Conservation (phyloP, 2,329 filamentous ascomycete species). For the Emergomyces pasteurianus region DNA sequence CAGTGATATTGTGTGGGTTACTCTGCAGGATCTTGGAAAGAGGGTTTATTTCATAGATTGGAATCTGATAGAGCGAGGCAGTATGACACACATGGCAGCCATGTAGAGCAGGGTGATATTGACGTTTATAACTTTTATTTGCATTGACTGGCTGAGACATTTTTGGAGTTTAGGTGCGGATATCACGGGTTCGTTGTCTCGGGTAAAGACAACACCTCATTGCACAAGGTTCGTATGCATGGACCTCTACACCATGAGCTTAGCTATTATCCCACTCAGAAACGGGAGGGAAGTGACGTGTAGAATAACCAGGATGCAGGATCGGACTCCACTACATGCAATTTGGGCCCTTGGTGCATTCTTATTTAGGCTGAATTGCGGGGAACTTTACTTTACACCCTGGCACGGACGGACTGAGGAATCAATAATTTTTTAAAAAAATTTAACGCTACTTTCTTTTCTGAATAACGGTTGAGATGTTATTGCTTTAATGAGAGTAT, state of each 20-base stretch:
- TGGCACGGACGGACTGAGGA: neutral
- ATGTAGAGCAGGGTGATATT: too few relatives aligned
- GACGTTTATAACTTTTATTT: too few relatives aligned
- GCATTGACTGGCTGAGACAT: too few relatives aligned
- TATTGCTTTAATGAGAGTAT: neutral
- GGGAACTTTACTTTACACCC: too few relatives aligned
- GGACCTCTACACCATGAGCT: neutral
- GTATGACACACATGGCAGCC: too few relatives aligned
- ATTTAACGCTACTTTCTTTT: neutral
- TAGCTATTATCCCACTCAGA: neutral
- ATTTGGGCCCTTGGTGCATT: neutral
- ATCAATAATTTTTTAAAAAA: too few relatives aligned
- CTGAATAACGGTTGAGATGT: neutral
- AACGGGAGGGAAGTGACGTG: neutral
- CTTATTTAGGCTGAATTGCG: neutral
- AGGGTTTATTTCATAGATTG: too few relatives aligned
- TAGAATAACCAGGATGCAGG: neutral
- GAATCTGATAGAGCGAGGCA: too few relatives aligned
- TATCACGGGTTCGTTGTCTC: neutral
- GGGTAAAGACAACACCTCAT: neutral
- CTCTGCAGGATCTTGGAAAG: too few relatives aligned
- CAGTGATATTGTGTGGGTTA: too few relatives aligned
- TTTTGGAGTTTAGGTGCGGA: neutral
- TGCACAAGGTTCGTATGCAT: neutral
- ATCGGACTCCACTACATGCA: neutral